Base-by-base conservation (phyloP, 2,329 filamentous ascomycete species). In the Ceratocystis colombiana region DNA sequence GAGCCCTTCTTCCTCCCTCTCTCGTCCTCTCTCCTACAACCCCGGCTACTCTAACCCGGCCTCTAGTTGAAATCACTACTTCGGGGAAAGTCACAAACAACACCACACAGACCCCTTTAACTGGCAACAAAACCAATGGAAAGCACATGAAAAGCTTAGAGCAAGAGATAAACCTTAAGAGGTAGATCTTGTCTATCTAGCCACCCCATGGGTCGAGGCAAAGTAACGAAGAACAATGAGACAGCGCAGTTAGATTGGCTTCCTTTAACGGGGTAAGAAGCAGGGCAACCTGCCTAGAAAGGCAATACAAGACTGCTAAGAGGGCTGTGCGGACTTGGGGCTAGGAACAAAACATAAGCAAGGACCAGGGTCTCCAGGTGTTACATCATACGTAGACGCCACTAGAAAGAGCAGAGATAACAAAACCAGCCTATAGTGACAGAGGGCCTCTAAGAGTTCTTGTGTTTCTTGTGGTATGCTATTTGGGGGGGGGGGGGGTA, bases 281-380 rank as follows among this genome's bases (percentile, higher is more conserved):
- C 55, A 59, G 15, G 55, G 55, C 55, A 59, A 37, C 17, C 10
- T 59, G 20, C 55, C 55, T 59, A 59, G 17, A 59, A 59, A 5
- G 55, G 55, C 25, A 59, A 59, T 33, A 15, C 25, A 6, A 53
- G 8, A 53, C 15, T 15, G 22, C 22, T 15, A 33, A 25, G 55
- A 25, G 28, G 55, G 55, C 55, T 59, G 55, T 59, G 55, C 22
- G 28, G 20, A n/a, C 28, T 59, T 59, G 55, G 28, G 20, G 2
- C 28, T 59, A 33, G 55, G 30, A 20, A 59, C 55, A 59, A 59
- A 37, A 37, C 55, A 59, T 25, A 33, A n/a, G 33, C 25, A 59
- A 37, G 55, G 55, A 7, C 33, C 6, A 6, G 17, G 5, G 37
- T 59, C 2, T n/a, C 25, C 5, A 59, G n/a, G 28, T 20, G 55